phyloP scores from a whole-genome alignment of 2,329 filamentous ascomycete species.

The Trichocomaceae sp. region DNA sequence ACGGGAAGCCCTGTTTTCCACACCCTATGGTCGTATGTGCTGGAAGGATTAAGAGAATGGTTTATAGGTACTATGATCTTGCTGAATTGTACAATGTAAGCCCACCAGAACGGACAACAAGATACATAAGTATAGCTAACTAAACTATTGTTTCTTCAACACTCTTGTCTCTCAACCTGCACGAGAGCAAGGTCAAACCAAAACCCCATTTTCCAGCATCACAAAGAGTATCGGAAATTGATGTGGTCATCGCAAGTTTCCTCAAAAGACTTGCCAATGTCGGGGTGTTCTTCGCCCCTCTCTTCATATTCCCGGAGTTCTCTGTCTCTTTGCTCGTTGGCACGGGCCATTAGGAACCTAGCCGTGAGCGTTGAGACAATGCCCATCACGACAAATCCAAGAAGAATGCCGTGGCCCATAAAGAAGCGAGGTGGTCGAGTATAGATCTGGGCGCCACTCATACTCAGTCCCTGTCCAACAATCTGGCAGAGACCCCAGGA shows the following conservation, averaged over 20 bases:
- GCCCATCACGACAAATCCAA: background rate
- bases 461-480: background rate
- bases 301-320: background rate
- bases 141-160: background rate
- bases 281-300: constrained; percentile 13
- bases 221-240: constrained; percentile 5
- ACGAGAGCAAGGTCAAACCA: background rate
- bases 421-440: background rate
- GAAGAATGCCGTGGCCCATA: background rate
- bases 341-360: background rate
- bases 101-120: too few relatives aligned
- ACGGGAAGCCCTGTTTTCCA: too few relatives aligned
- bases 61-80: too few relatives aligned
- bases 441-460: background rate
- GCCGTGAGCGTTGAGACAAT: background rate
- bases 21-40: too few relatives aligned
- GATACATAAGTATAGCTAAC: too few relatives aligned
- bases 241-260: background rate
- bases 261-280: constrained; percentile 4
- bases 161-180: background rate
- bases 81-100: too few relatives aligned
- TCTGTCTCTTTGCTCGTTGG: background rate
- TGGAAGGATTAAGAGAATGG: too few relatives aligned
- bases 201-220: background rate
- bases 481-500: background rate